A percentile compares a stretch with the other conserved stretches of the same genome.
Evolutionary conservation across 768 basidiomycete species (phyloP).

Genomic region (Mycena indigotica): DNA sequence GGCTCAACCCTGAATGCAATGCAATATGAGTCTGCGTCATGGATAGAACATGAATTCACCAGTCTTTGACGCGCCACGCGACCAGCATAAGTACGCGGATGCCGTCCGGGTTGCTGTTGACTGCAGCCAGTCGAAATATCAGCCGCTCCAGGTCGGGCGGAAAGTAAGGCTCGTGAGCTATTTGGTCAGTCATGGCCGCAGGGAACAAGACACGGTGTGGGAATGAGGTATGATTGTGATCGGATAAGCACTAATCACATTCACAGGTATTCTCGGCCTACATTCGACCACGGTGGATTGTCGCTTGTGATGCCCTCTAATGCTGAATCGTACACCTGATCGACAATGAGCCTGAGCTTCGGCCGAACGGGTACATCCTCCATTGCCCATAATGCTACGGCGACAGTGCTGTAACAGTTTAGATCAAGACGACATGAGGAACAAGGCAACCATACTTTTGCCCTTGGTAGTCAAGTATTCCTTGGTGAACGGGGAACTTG

Average conservation of each 20-base stretch:
- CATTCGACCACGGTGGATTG: constrained; percentile 60
- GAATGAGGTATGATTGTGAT: no score
- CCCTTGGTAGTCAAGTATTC: constrained; percentile 74
- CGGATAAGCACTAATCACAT: no score
- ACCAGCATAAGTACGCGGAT: not conserved
- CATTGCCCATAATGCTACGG: constrained; percentile 73
- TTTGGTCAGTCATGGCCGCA: not conserved
- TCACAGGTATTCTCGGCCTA: constrained; percentile 27
- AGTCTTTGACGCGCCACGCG: not conserved
- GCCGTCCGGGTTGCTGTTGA: not conserved
- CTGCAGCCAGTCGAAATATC: not conserved
- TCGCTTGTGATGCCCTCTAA: constrained; percentile 57
- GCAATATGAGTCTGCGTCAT: not conserved
- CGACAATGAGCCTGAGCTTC: constrained; percentile 53
- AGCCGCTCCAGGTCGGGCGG: not conserved
- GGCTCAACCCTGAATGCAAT: not conserved
- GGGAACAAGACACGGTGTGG: no score
- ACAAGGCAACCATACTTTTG: constrained; percentile 54
- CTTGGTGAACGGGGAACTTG: constrained; percentile 83
- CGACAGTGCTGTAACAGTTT: constrained; percentile 45
- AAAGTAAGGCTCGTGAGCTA: not conserved
- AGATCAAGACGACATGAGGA: not conserved
- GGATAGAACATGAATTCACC: not conserved
- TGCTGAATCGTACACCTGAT: constrained; percentile 65
- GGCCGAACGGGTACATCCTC: constrained; percentile 50